A percentile compares a stretch with the other conserved stretches of the same genome.
These are phyloP conservation scores for Aspergillus cavernicola DNA, from an alignment of 495 filamentous ascomycete species.

Conservation along the genomic window DNA sequence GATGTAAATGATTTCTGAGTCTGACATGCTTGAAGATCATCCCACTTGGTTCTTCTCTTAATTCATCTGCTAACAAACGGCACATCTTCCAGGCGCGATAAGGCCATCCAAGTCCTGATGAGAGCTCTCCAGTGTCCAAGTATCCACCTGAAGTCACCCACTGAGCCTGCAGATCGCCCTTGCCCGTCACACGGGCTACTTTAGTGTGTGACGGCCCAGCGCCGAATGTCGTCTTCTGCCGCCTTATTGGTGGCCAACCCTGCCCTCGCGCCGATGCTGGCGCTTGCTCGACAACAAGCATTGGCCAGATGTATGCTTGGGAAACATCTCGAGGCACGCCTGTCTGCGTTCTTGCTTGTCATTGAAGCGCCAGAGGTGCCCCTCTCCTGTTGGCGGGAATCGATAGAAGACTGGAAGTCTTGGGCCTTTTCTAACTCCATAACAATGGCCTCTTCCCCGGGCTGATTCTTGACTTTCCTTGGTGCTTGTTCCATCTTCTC, in stretches of 20 bases:
- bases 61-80: not conserved
- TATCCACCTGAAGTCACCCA: not conserved
- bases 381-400: constrained; percentile 29
- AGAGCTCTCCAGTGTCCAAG: not conserved
- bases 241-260: constrained; percentile 34
- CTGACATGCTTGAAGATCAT: too few species aligned
- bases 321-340: constrained; percentile 27
- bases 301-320: constrained; percentile 41
- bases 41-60: too few species aligned
- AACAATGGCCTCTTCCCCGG: constrained; percentile 14
- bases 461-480: constrained; percentile 14
- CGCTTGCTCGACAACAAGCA: constrained; percentile 37
- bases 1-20: too few species aligned
- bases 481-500: constrained; percentile 18
- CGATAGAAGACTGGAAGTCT: constrained; percentile 15
- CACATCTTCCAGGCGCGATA: not conserved
- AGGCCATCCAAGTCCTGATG: not conserved
- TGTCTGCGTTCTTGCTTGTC: constrained; percentile 20
- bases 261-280: constrained; percentile 27
- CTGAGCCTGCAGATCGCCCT: constrained; percentile 32
- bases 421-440: constrained; percentile 12
- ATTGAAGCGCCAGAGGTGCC: constrained; percentile 24
- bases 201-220: constrained; percentile 40
- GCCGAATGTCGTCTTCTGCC: constrained; percentile 18
- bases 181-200: constrained; percentile 34